Percentiles rank a stretch among this genome's conserved stretches.
phyloP scores from a whole-genome alignment of 208 protist genomes.

The Leptomonas pyrrhocoris region DNA sequence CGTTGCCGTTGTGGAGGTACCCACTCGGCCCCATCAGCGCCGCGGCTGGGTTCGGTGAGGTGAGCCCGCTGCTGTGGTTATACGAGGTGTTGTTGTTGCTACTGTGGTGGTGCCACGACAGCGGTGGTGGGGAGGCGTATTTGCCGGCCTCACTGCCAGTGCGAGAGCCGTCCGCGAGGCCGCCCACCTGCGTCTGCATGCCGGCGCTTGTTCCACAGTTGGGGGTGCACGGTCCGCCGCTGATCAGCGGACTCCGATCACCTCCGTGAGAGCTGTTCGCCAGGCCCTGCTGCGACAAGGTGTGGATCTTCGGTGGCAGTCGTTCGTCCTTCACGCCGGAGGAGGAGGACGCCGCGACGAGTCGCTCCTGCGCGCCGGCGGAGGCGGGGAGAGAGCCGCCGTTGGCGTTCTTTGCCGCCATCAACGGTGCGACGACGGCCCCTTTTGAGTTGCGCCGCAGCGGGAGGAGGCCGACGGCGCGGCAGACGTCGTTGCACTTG shows the following conservation, averaged over 20 bases:
- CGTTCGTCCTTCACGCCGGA: slow-evolving; percentile 36
- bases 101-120: neutral
- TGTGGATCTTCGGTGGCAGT: slow-evolving; percentile 51
- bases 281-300: slow-evolving; percentile 10
- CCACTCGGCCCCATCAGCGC: neutral
- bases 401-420: slow-evolving; percentile 7
- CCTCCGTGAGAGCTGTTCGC: neutral
- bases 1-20: neutral
- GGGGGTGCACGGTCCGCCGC: neutral
- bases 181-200: slow-evolving; percentile 3
- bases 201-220: neutral
- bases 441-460: slow-evolving; percentile 32
- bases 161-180: slow-evolving; percentile 7
- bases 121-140: neutral
- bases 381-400: slow-evolving; percentile 14
- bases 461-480: slow-evolving; percentile 50
- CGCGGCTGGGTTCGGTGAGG: neutral
- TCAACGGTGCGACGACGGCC: slow-evolving; percentile 4
- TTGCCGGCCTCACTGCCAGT: slow-evolving; percentile 8
- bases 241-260: neutral
- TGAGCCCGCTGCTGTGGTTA: neutral
- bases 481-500: slow-evolving; percentile 86
- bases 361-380: slow-evolving; percentile 7
- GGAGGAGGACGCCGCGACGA: slow-evolving; percentile 2
- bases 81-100: slow-evolving; percentile 1